Evolutionary conservation across 2,329 filamentous ascomycete genomes (phyloP), one percentile per base, ranked within the genome.

Genomic region (Monosporascus sp.): DNA sequence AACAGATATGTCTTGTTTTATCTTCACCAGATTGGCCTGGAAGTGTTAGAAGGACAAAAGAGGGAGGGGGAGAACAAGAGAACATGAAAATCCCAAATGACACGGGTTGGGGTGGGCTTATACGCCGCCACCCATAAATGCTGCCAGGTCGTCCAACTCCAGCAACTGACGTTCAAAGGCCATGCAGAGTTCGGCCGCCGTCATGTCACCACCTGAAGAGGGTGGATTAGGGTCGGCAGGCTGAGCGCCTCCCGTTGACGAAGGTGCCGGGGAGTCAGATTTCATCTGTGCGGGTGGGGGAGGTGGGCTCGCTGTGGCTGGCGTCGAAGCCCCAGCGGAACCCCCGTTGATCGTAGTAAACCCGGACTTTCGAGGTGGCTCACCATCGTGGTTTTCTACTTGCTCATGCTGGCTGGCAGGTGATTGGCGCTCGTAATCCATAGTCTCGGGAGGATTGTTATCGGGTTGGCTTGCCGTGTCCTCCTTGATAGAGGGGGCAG

Each of bases 41-140:
- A 31, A 14, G 28, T 31, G 9, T 31, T 14, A 31, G 28, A 31
- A 11, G 8, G 28, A 31, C 28, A 31, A 31, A 31, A 31, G 8
- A n/a, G 28, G 11, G 28, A 31, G 8, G 20, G 28, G 11, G 28
- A 3, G 9, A 31, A 31, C 3, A 31, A 11, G 28, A 31, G 2
- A 31, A 31, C 28, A 31, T 31, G 28, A 31, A 31, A 31, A 31
- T 31, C 28, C 9, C 28, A 1, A 31, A 11, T 14, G 28, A 31
- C 28, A 9, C 9, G 9, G 3, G 28, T 11, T 31, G 9, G 3
- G 22, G 22, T n/a, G 43, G 43, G 22, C 37, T 60, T 54, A 84
- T 57, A 84, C 81, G 55, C 81, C 81, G 20, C 81, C 81, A 20
- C 81, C 81, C 81, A 84, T 84, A 51, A 84, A 84, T 3, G 81